Base-by-base conservation (phyloP, 768 basidiomycete genomes). In the Dacryopinax primogenitus region DNA sequence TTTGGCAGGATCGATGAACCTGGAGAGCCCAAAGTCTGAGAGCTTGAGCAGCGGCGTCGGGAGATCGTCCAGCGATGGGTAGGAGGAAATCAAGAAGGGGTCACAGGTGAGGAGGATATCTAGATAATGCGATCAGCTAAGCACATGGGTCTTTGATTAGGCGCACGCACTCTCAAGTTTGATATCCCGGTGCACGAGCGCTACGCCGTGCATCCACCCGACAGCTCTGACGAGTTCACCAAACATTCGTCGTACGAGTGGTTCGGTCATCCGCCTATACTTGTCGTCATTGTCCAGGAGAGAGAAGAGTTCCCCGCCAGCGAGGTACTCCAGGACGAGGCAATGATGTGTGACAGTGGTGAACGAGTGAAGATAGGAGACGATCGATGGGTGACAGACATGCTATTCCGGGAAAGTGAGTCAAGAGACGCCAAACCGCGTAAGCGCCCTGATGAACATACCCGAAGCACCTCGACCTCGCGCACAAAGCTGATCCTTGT, bases 11-110 rank as follows among this genome's bases (percentile, higher is more conserved):
- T 88, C 83, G 69, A 92, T 84, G 74, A 91, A 91, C 30, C 90
- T 81, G 16, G 90, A 85, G n/a, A 95, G 82, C 6, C 92, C 91
- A 71, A 93, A 95, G 72, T 95, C 92, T 44, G 88, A 87, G 9
- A 93, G 78, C 72, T 92, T 91, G 75, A 93, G 78, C 4, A 92
- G 78, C 0, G 88, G 85, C 0, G 78, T 68, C 0, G 82, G 77
- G 1, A 79, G 73, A 2, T 71, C 51, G 0, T 73, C 68, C 1
- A 78, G 75, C 1, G 68, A 63, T 18, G 65, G 67, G 68, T 74
- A 69, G 63, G 70, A 51, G 51, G 69, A 33, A 64, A 66, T 28
- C 15, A 67, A 68, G 72, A 78, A 80, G 0, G 79, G 76, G 62
- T 79, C 74, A 1, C 81, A 77, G 0, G 88, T 88, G 51, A 92